A percentile compares a stretch with the other conserved stretches of the same genome.
phyloP scores from a whole-genome alignment of 2,329 filamentous ascomycete genomes.

The Aspergillus brunneoviolaceus region DNA sequence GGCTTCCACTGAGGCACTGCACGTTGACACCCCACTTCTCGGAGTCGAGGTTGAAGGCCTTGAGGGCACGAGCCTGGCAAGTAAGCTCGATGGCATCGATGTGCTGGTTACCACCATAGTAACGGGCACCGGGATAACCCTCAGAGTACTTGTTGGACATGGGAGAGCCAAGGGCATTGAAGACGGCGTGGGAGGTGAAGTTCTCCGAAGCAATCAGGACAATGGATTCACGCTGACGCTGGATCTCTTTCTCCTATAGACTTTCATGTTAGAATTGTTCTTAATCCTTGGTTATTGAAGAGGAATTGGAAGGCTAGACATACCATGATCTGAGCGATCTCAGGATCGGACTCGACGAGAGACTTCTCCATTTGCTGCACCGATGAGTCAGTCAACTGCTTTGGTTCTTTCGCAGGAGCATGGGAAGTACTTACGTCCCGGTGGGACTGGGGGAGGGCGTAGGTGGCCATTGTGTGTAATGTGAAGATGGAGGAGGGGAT shows the following conservation, averaged over 20 bases:
- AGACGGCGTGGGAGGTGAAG: conserved; percentile 96
- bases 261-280: conserved; percentile 30
- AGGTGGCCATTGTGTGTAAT: conserved; percentile 47
- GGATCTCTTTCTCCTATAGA: conserved; percentile 78
- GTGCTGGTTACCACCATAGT: conserved; percentile 99
- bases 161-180: conserved; percentile 90
- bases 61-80: conserved; percentile 90
- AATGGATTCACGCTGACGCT: conserved; percentile 97
- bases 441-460: conserved; percentile 66
- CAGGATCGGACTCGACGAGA: conserved; percentile 84
- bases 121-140: conserved; percentile 95
- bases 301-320: conserved; percentile 28
- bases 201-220: conserved; percentile 99
- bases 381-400: conserved; percentile 34
- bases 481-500: conserved; percentile 13
- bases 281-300: background rate
- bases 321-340: conserved; percentile 97
- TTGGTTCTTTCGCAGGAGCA: conserved; percentile 7
- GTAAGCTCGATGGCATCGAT: conserved; percentile 95
- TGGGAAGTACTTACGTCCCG: conserved; percentile 55
- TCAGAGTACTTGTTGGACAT: conserved; percentile 99
- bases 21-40: conserved; percentile 99
- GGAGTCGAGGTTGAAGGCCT: conserved; percentile 82
- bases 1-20: conserved; percentile 87
- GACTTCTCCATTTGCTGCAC: conserved; percentile 90